phyloP scores from a whole-genome alignment of 176 grass and related monocot genomes.

The Raddia guianensis region DNA sequence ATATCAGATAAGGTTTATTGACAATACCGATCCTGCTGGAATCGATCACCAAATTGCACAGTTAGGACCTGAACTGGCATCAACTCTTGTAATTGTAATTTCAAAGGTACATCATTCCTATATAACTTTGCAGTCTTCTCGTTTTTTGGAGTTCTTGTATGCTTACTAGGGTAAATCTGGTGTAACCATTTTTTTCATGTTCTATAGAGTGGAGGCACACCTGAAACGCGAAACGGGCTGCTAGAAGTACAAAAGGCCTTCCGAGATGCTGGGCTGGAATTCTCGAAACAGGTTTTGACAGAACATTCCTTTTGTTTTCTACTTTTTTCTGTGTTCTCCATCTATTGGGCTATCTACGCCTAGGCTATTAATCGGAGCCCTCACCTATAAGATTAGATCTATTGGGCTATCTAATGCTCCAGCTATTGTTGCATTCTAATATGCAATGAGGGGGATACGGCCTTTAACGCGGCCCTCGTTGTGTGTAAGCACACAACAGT shows the following conservation, averaged over 20 bases:
- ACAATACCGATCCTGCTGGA: conserved; percentile 98
- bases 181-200: not conserved
- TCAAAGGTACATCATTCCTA: conserved; percentile 69
- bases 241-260: conserved; percentile 98
- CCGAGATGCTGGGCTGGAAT: conserved; percentile 77
- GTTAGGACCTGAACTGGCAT: conserved; percentile 77
- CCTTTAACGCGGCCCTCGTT: too few species aligned
- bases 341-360: not conserved
- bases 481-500: too few species aligned
- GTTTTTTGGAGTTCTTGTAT: not conserved
- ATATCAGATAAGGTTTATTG: conserved; percentile 97
- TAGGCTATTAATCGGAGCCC: too few species aligned
- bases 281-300: conserved; percentile 96
- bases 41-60: conserved; percentile 99
- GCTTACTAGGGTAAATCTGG: not conserved
- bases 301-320: conserved; percentile 37
- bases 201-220: conserved; percentile 89
- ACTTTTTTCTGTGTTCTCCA: conserved; percentile 10
- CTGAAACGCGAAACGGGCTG: conserved; percentile 93
- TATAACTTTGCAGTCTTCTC: not conserved
- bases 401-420: too few species aligned
- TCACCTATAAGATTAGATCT: too few species aligned
- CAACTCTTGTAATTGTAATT: conserved; percentile 97
- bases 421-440: too few species aligned
- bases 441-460: too few species aligned